phyloP scores from a whole-genome alignment of 345 rosid species.

The Eucalyptus curtisii region DNA sequence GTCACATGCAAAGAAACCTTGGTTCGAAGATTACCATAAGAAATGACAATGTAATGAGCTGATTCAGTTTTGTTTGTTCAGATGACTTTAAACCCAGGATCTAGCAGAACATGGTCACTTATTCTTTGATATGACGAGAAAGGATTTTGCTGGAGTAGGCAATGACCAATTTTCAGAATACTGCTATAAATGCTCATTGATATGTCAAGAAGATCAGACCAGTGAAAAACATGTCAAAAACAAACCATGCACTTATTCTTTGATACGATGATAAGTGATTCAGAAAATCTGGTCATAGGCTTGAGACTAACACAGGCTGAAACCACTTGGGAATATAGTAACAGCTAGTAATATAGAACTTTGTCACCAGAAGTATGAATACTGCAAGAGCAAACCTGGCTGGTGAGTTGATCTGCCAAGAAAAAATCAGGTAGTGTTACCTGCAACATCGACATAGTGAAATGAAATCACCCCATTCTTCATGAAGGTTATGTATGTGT shows the following conservation, averaged over 20 bases:
- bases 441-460: slow-evolving; percentile 12
- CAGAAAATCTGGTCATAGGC: neutral
- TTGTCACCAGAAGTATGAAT: neutral
- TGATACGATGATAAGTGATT: neutral
- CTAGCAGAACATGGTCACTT: neutral
- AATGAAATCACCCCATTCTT: neutral
- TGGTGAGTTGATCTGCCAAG: slow-evolving; percentile 48
- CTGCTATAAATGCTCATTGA: neutral
- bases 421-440: slow-evolving; percentile 58
- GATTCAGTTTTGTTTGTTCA: neutral
- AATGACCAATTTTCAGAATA: neutral
- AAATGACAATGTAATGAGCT: neutral
- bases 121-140: neutral
- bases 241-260: neutral
- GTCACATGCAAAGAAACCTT: neutral
- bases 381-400: slow-evolving; percentile 24
- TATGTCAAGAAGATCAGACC: neutral
- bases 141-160: neutral
- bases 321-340: neutral
- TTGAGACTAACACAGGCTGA: neutral
- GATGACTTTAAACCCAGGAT: neutral
- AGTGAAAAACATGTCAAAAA: neutral
- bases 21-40: neutral
- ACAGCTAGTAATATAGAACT: neutral
- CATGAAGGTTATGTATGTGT: neutral